Evolutionary conservation across 352 stramenopile genomes (phyloP).

Genomic region (Globisporangium recalcitrans): DNA sequence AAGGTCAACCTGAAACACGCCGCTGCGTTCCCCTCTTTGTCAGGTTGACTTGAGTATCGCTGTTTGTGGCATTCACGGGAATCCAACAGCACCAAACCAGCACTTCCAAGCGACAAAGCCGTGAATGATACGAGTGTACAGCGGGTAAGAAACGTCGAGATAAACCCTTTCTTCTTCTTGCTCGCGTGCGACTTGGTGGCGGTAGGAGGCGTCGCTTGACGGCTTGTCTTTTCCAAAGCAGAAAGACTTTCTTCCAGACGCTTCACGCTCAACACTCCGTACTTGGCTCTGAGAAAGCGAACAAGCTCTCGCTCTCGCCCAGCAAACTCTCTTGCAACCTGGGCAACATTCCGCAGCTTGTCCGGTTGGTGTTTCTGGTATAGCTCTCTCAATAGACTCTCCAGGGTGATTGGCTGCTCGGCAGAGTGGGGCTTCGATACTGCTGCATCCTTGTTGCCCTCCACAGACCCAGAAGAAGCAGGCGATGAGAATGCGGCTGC

Average conservation of each 20-base stretch:
- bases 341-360: slow-evolving; percentile 54
- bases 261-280: slow-evolving; percentile 72
- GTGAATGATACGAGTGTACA: slow-evolving; percentile 14
- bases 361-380: slow-evolving; percentile 78
- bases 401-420: slow-evolving; percentile 30
- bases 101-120: slow-evolving; percentile 9
- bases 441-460: neutral
- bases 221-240: slow-evolving; percentile 26
- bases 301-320: slow-evolving; percentile 69
- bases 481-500: neutral
- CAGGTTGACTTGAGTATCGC: neutral
- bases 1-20: slow-evolving; percentile 24
- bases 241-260: slow-evolving; percentile 55
- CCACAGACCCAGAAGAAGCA: neutral
- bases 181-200: neutral
- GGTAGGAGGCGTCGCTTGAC: slow-evolving; percentile 25
- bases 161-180: slow-evolving; percentile 1
- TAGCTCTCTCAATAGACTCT: slow-evolving; percentile 52
- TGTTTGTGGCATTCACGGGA: slow-evolving; percentile 27
- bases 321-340: slow-evolving; percentile 49
- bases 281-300: slow-evolving; percentile 55
- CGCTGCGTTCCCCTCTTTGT: neutral
- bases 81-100: slow-evolving; percentile 30
- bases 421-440: neutral
- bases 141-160: slow-evolving; percentile 15